These are phyloP conservation scores for Peronosclerospora sorghi DNA, from an alignment of 352 stramenopile genomes.

Conservation along the genomic window DNA sequence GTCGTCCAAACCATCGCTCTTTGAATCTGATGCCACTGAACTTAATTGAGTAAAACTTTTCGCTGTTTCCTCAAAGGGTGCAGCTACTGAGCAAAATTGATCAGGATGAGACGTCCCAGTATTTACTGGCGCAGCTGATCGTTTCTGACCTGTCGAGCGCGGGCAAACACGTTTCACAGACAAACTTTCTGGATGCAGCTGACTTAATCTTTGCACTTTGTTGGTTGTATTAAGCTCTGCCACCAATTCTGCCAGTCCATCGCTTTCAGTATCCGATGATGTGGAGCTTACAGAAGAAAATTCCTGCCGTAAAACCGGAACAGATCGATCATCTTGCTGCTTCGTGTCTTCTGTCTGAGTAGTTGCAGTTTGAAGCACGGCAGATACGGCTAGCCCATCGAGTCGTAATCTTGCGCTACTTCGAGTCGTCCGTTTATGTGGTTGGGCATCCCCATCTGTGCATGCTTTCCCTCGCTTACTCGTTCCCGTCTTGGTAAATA, in stretches of 20 bases:
- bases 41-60: conserved; percentile 17
- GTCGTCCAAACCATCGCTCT: conserved; percentile 41
- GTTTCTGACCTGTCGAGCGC: neutral
- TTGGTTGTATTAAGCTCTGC: conserved; percentile 24
- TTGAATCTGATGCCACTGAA: conserved; percentile 25
- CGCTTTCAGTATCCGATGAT: conserved; percentile 33
- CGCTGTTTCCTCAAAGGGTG: neutral
- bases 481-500: neutral
- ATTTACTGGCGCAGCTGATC: conserved; percentile 1
- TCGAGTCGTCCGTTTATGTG: conserved; percentile 1
- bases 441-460: conserved; percentile 4
- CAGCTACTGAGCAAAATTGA: neutral
- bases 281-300: conserved; percentile 8
- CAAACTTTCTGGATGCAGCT: neutral
- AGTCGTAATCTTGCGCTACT: conserved; percentile 5
- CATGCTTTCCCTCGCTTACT: neutral
- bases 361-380: neutral
- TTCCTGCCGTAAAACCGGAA: conserved; percentile 1
- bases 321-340: conserved; percentile 1
- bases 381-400: conserved; percentile 1
- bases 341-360: neutral
- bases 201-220: neutral
- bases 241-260: conserved; percentile 35
- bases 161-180: neutral
- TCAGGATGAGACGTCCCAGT: neutral